Evolutionary conservation across 441 rosid species (phyloP).

Genomic region (Populus tomentosa): DNA sequence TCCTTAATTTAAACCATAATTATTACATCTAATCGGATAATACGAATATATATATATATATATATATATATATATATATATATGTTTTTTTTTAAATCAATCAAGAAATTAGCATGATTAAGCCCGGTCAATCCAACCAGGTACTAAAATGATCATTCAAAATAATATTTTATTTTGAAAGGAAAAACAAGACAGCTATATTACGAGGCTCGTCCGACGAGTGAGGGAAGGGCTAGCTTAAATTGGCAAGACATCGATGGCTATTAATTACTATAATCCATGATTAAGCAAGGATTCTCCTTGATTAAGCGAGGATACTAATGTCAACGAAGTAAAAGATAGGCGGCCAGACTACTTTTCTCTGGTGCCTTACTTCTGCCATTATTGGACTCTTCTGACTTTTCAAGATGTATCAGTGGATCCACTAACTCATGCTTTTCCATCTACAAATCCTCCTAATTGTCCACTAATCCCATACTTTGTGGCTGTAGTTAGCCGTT

Average conservation of each 20-base stretch:
- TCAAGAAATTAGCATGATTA: too few relatives aligned
- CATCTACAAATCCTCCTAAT: conserved; percentile 21
- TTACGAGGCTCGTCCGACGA: too few relatives aligned
- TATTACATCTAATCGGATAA: too few relatives aligned
- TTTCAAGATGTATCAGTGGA: conserved; percentile 27
- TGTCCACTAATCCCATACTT: conserved; percentile 32
- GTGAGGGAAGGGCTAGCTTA: background rate
- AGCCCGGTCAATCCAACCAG: rapidly evolving
- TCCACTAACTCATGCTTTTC: conserved; percentile 39
- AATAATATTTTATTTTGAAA: too few relatives aligned
- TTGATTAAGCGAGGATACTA: conserved; percentile 14
- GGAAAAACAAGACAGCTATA: too few relatives aligned
- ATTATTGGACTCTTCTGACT: conserved; percentile 26
- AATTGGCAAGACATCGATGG: background rate
- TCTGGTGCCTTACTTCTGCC: conserved; percentile 26
- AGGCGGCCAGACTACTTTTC: background rate
- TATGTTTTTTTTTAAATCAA: too few relatives aligned
- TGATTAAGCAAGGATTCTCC: background rate
- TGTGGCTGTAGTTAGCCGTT: background rate
- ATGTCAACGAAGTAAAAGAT: conserved; percentile 16
- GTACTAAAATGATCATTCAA: too few relatives aligned
- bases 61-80: too few relatives aligned
- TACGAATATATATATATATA: too few relatives aligned
- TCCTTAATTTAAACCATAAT: background rate
- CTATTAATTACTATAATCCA: background rate